Base-by-base conservation (phyloP, 129 eudicot genomes). In the Lactuca sativa region DNA sequence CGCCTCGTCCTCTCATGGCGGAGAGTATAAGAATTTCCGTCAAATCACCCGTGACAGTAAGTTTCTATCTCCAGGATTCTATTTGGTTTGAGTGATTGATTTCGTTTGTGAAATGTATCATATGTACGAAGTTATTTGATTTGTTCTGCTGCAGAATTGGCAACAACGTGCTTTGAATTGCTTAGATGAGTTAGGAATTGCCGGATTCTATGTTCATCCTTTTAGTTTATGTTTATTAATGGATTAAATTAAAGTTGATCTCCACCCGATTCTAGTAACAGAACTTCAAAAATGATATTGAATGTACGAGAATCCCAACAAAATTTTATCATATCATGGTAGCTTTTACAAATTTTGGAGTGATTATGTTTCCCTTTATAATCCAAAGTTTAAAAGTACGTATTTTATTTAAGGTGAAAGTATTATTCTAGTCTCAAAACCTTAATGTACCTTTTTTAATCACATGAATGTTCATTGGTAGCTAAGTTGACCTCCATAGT, bases 21-120 rank as follows among this genome's bases (percentile, higher is more conserved):
- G 86, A 36, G 97, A 92, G 57, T 89, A 89, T 75, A 92, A 82
- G 82, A 86, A 75, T 59, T 89, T 92, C 83, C 90, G 95, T 18
- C 95, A 86, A 78, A 74, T 73, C 68, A 86, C 90, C 82, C 96
- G 98, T 36, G 96, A 82, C 52, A 75, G 98, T 92, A 85, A 75
- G 87, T 80, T 47, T 71, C 5, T n/a, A 47, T 52, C 14, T 44
- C 62, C 58, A 6, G 7, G 6, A 63, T 43, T 32, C n/a, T 25
- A 25, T 25, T 25, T 25, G 4, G 33, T 34, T 49, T 52, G 10
- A 44, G 13, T 48, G 5, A 66, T 75, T 7, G 55, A 57, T 11
- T 64, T 74, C 14, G 6, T 47, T 8, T 44, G 53, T 56, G 10
- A 66, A 10, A 33, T 18, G 25, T 48, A 57, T 41, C 59, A 66